Evolutionary conservation across 2,329 filamentous ascomycete species (phyloP).

Genomic region (Paecilomyces formosus): DNA sequence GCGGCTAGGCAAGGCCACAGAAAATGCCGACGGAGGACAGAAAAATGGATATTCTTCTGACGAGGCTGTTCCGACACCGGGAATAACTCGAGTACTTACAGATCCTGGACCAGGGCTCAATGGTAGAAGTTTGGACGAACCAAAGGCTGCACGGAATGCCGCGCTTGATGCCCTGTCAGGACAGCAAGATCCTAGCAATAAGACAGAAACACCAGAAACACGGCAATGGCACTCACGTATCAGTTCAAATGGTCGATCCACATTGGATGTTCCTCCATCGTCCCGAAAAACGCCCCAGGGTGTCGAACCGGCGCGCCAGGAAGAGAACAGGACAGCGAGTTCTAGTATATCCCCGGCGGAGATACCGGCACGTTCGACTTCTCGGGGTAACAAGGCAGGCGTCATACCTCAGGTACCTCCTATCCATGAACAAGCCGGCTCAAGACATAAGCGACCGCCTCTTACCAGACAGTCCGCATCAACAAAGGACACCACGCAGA

Average conservation of each 20-base stretch:
- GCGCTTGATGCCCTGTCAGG: constrained; percentile 21
- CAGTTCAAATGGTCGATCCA: constrained; percentile 50
- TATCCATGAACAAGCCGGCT: constrained; percentile 15
- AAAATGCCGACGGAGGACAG: constrained; percentile 49
- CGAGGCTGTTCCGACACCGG: constrained; percentile 22
- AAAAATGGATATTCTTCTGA: constrained; percentile 26
- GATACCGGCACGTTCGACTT: constrained; percentile 47
- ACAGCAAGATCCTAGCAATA: constrained; percentile 20
- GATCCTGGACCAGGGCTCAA: constrained; percentile 23
- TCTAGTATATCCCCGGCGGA: constrained; percentile 26
- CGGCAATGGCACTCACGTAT: constrained; percentile 50
- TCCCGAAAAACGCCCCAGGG: constrained; percentile 46
- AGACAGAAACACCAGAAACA: constrained; percentile 27
- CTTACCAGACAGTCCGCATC: constrained; percentile 18
- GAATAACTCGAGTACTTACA: constrained; percentile 27
- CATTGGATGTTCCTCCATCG: constrained; percentile 44
- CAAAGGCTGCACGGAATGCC: constrained; percentile 20
- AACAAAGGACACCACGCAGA: constrained; percentile 38
- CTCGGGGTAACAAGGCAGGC: constrained; percentile 39
- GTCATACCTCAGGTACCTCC: constrained; percentile 36
- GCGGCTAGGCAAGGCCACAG: constrained; percentile 58
- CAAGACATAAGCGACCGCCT: constrained; percentile 26
- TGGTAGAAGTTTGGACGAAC: constrained; percentile 6
- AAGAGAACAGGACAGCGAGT: constrained; percentile 23
- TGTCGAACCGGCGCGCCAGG: constrained; percentile 41